These are phyloP conservation scores for Fusarium xylarioides DNA, from an alignment of 2,329 filamentous ascomycete species.

Conservation along the genomic window DNA sequence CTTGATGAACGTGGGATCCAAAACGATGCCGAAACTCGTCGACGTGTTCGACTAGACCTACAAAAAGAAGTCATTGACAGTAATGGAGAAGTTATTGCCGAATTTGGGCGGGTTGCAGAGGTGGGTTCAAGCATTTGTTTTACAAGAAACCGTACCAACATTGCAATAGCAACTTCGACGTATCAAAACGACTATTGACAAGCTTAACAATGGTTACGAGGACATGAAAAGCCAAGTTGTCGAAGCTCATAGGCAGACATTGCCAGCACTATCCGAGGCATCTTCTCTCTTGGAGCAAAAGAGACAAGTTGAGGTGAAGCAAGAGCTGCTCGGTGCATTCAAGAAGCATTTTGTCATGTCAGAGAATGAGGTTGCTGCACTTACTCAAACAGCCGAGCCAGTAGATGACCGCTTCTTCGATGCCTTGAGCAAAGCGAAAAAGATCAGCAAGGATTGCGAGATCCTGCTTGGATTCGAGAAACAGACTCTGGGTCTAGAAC, in stretches of 20 bases:
- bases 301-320: slow-evolving; percentile 79
- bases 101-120: slow-evolving; percentile 90
- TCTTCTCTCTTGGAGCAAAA: slow-evolving; percentile 76
- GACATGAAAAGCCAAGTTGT: slow-evolving; percentile 82
- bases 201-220: slow-evolving; percentile 80
- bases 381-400: slow-evolving; percentile 82
- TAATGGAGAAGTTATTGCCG: slow-evolving; percentile 87
- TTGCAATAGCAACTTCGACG: slow-evolving; percentile 79
- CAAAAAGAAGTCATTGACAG: slow-evolving; percentile 93
- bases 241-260: slow-evolving; percentile 78
- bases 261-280: slow-evolving; percentile 80
- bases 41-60: slow-evolving; percentile 81
- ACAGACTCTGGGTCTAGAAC: slow-evolving; percentile 85
- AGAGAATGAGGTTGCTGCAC: slow-evolving; percentile 77
- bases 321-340: slow-evolving; percentile 80
- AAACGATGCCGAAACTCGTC: slow-evolving; percentile 81
- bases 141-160: slow-evolving; percentile 37
- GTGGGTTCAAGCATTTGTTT: slow-evolving; percentile 58
- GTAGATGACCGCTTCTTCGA: slow-evolving; percentile 88
- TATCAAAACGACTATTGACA: slow-evolving; percentile 81
- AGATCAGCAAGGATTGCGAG: slow-evolving; percentile 88
- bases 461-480: slow-evolving; percentile 89
- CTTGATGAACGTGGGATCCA: slow-evolving; percentile 76
- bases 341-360: slow-evolving; percentile 84
- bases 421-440: slow-evolving; percentile 80